Conservation (phyloP, 768 basidiomycete species). For the Pholiota conissans region DNA sequence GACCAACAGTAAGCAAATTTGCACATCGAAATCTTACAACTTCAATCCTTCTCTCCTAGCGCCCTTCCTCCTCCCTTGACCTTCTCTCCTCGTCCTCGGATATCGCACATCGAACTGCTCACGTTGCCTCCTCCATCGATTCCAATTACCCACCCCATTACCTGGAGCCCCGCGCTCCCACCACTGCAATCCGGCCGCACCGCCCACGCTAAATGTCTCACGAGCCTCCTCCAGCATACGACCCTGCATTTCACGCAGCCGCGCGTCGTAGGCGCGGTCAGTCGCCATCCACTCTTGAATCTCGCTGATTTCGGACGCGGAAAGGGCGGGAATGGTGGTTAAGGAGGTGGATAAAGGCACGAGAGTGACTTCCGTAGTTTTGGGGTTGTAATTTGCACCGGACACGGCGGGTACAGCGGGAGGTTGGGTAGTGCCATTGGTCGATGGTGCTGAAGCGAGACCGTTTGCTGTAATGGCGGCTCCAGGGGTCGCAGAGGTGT, state of each 20-base stretch:
- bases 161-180: conserved; percentile 34
- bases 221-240: conserved; percentile 53
- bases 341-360: conserved; percentile 61
- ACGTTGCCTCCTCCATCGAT: conserved; percentile 40
- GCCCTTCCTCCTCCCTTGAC: conserved; percentile 49
- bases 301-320: conserved; percentile 46
- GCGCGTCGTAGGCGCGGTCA: conserved; percentile 59
- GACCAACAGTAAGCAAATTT: no score
- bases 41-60: conserved; percentile 68
- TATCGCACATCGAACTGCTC: conserved; percentile 55
- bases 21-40: no score
- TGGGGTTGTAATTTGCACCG: conserved; percentile 48
- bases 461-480: conserved; percentile 4
- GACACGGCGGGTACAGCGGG: neutral
- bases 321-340: conserved; percentile 53
- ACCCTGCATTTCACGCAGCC: conserved; percentile 48
- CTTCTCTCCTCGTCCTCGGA: conserved; percentile 33
- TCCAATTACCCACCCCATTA: conserved; percentile 32
- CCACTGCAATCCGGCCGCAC: conserved; percentile 64
- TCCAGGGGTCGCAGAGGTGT: conserved; percentile 4
- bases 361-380: conserved; percentile 57
- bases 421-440: neutral
- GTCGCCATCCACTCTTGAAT: conserved; percentile 63
- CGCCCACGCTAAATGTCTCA: conserved; percentile 35
- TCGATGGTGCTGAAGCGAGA: neutral